These are phyloP conservation scores for Cunninghamia lanceolata DNA, from an alignment of 75 land plant species.

Conservation along the genomic window DNA sequence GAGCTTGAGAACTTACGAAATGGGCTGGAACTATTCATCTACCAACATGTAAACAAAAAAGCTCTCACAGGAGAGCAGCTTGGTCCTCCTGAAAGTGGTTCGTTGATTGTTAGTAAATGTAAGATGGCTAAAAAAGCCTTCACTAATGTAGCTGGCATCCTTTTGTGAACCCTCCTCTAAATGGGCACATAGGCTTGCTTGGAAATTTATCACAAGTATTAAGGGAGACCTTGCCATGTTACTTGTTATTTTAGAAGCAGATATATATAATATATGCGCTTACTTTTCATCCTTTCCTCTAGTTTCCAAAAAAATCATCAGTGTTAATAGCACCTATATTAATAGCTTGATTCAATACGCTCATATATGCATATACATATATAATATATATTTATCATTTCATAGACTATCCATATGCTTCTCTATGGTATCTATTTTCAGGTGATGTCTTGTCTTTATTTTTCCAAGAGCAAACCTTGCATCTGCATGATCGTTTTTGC, in stretches of 20 bases:
- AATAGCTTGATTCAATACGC: no score
- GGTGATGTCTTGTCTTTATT: no score
- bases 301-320: no score
- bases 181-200: background rate
- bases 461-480: no score
- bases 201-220: background rate
- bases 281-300: background rate
- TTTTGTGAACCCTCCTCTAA: conserved; percentile 33
- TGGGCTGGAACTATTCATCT: conserved; percentile 63
- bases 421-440: no score
- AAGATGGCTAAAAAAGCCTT: conserved; percentile 76
- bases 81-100: conserved; percentile 14
- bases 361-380: no score
- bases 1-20: conserved; percentile 59
- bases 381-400: no score
- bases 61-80: conserved; percentile 12
- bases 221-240: background rate
- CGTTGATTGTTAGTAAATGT: conserved; percentile 24
- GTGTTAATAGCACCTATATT: no score
- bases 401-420: no score
- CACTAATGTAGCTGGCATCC: conserved; percentile 55
- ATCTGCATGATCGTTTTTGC: no score
- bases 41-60: conserved; percentile 37
- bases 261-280: background rate
- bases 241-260: background rate